Evolutionary conservation across 306 rosid genomes (phyloP), one percentile per base, ranked within the genome.

Genomic region (Gastrolobium villosum): DNA sequence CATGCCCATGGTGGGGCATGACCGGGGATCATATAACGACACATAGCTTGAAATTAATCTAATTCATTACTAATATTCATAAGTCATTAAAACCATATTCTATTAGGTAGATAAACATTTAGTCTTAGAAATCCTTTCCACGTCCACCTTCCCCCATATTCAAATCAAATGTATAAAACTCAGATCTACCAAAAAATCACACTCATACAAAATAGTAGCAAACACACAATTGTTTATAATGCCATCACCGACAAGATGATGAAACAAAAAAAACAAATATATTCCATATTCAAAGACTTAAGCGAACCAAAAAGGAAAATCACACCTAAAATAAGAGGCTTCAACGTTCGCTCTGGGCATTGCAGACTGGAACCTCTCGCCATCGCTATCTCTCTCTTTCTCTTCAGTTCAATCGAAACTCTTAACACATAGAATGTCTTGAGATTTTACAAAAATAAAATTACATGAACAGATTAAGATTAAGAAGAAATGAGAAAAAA

Each of bases 331-430:
- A 76, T 88, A 94, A 3, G 97, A 84, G 34, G 97, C 92, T 62
- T 96, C 98, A 41, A 94, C 94, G 90, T 85, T 45, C 97, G 88
- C 69, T 94, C 96, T 40, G 98, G 98, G 83, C 92, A 94, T 70
- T 94, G 98, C 43, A 92, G 82, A 31, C 94, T 93, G 65, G 97
- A 94, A 85, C 88, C 26, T 20, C 1, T 86, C 55, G 84, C 92
- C 96, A 94, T 93, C 56, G 88, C 77, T 74, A 52, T 70, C 34
- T 65, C 55, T 72, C 3, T 30, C n/a, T n/a, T n/a, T n/a, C 55
- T 32, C 11, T 45, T 3, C 4, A 79, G 30, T 72, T 80, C 4
- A 32, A 44, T 61, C n/a, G 2, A 71, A 61, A 10, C 48, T 56
- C 43, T 41, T 3, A 7, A 54, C 55, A 20, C 34, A 39, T 65